phyloP scores from a whole-genome alignment of 352 stramenopile species.

The Poterioochromonas sp. region DNA sequence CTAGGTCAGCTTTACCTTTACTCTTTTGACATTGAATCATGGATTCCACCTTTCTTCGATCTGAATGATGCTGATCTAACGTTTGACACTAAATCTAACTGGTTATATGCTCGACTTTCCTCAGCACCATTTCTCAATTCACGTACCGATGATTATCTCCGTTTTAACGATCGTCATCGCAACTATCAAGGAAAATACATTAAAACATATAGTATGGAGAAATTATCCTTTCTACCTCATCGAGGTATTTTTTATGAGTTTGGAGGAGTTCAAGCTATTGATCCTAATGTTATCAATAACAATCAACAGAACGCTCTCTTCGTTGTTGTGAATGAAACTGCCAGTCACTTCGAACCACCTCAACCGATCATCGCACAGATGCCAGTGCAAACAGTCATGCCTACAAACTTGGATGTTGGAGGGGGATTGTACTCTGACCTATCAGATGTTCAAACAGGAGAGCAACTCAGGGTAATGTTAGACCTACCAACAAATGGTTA shows the following conservation, averaged over 20 bases:
- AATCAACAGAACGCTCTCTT: not conserved
- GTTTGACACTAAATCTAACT: not conserved
- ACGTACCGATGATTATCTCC: too few species aligned
- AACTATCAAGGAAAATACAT: not conserved
- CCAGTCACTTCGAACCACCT: not conserved
- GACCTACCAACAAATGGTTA: not conserved
- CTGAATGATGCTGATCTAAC: not conserved
- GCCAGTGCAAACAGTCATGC: not conserved
- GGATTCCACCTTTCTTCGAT: not conserved
- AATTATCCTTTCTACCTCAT: not conserved
- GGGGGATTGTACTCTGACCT: not conserved
- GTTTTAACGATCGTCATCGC: too few species aligned
- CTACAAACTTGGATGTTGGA: not conserved
- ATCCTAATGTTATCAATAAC: not conserved
- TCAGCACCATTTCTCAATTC: too few species aligned
- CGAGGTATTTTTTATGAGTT: constrained; percentile 17
- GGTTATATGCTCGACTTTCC: not conserved
- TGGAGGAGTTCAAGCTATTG: not conserved
- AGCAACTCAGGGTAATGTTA: not conserved
- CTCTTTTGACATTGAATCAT: not conserved
- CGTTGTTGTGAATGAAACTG: not conserved
- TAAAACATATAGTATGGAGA: not conserved
- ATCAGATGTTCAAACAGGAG: not conserved
- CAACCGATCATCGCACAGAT: too few species aligned
- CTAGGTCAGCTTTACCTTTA: not conserved